These are phyloP conservation scores for Arabidopsis suecica DNA, from an alignment of 345 rosid genomes.

Conservation along the genomic window DNA sequence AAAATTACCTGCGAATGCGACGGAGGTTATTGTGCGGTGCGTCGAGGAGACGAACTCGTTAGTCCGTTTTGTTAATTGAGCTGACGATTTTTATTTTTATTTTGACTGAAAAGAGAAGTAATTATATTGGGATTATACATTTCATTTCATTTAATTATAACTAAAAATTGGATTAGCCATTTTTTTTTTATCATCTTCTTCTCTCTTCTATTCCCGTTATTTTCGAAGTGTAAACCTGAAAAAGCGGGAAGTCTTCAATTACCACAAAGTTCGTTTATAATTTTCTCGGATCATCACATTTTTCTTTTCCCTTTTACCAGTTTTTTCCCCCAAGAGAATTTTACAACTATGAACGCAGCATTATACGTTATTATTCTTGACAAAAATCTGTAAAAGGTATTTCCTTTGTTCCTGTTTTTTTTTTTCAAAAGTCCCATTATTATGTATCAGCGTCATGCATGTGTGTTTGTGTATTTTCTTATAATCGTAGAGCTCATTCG, in stretches of 20 bases:
- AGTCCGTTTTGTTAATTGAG: constrained; percentile 12
- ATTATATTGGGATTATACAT: not conserved
- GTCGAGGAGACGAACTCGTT: constrained; percentile 11
- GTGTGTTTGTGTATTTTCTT: not conserved
- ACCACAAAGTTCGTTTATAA: constrained; percentile 48
- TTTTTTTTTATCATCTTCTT: not conserved
- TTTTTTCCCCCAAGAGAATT: constrained; percentile 19
- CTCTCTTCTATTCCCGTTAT: constrained; percentile 9
- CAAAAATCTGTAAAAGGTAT: constrained; percentile 35
- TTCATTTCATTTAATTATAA: not conserved
- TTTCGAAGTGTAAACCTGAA: constrained; percentile 32
- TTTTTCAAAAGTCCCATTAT: not conserved
- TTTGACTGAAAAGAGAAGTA: not conserved
- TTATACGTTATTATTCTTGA: constrained; percentile 17
- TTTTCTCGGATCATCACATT: constrained; percentile 49
- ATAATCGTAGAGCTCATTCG: not conserved
- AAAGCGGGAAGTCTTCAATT: constrained; percentile 37
- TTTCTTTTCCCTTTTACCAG: constrained; percentile 20
- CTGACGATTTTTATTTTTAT: not conserved
- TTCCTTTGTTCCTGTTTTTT: not conserved
- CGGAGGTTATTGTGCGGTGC: not conserved
- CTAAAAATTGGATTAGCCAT: constrained; percentile 3
- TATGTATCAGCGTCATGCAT: constrained; percentile 30
- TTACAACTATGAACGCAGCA: constrained; percentile 18
- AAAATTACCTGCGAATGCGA: constrained; percentile 5